These are phyloP conservation scores for Lentinula edodes DNA, from an alignment of 768 basidiomycete species.

Conservation along the genomic window DNA sequence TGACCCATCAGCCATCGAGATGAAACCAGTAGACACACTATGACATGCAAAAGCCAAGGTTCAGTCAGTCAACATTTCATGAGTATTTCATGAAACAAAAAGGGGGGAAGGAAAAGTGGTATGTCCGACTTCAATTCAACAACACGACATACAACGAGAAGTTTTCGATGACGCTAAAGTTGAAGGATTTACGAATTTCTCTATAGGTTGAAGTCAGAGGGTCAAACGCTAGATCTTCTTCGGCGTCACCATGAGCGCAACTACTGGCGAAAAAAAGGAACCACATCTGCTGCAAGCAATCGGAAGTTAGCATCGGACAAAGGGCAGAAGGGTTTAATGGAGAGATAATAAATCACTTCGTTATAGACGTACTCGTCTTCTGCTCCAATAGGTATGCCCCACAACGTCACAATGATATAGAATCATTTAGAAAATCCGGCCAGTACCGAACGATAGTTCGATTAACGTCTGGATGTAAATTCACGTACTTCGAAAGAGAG, in stretches of 20 bases:
- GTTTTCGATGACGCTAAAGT: neutral
- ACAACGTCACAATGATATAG: constrained; percentile 42
- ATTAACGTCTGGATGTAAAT: constrained; percentile 87
- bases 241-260: too few species aligned
- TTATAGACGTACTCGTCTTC: constrained; percentile 67
- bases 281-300: neutral
- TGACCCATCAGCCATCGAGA: constrained; percentile 44
- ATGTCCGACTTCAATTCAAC: neutral
- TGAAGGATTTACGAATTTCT: constrained; percentile 28
- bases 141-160: neutral
- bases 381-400: constrained; percentile 94
- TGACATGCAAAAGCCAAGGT: neutral
- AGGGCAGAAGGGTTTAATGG: constrained; percentile 7
- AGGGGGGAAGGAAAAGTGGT: neutral
- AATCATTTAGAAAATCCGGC: constrained; percentile 79
- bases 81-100: neutral
- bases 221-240: constrained; percentile 71
- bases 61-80: neutral
- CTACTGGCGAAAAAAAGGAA: too few species aligned
- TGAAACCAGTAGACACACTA: neutral
- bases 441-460: constrained; percentile 84
- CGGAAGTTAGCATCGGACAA: neutral
- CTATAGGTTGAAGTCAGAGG: too few species aligned
- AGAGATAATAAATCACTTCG: neutral
- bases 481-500: constrained; percentile 64